Conservation (phyloP, 2,329 filamentous ascomycete species). For the Acephala macrosclerotiorum region DNA sequence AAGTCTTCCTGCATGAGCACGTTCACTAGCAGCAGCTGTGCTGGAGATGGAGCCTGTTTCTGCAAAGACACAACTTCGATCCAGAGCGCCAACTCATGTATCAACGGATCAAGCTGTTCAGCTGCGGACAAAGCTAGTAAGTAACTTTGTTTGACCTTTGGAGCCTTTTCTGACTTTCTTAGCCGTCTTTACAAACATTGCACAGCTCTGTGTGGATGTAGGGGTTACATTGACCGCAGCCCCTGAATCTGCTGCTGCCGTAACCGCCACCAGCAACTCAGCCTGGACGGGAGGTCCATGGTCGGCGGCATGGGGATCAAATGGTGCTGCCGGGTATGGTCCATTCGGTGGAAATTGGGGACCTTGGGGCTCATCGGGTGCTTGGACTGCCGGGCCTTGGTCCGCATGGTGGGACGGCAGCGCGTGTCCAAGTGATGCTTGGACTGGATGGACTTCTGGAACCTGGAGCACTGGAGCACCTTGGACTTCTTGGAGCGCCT, state of each 20-base stretch:
- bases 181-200: constrained; percentile 19
- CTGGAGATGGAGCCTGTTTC: constrained; percentile 15
- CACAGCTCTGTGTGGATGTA: constrained; percentile 11
- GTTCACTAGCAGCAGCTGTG: constrained; percentile 10
- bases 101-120: constrained; percentile 21
- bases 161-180: not conserved
- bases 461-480: constrained; percentile 23
- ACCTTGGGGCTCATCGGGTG: constrained; percentile 25
- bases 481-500: constrained; percentile 28
- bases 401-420: constrained; percentile 25
- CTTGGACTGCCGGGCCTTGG: constrained; percentile 25
- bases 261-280: constrained; percentile 2
- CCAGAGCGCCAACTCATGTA: constrained; percentile 16
- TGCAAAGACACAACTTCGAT: constrained; percentile 15
- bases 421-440: constrained; percentile 21
- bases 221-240: constrained; percentile 15
- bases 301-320: constrained; percentile 7
- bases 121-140: constrained; percentile 22
- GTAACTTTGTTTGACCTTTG: not conserved
- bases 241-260: constrained; percentile 7
- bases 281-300: constrained; percentile 12
- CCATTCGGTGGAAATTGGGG: constrained; percentile 28
- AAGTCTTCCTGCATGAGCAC: constrained; percentile 21
- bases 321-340: constrained; percentile 11
- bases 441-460: constrained; percentile 28